A percentile compares a stretch with the other conserved stretches of the same genome.
phyloP scores from a whole-genome alignment of 129 eudicot species.

The Smallanthus sonchifolius region DNA sequence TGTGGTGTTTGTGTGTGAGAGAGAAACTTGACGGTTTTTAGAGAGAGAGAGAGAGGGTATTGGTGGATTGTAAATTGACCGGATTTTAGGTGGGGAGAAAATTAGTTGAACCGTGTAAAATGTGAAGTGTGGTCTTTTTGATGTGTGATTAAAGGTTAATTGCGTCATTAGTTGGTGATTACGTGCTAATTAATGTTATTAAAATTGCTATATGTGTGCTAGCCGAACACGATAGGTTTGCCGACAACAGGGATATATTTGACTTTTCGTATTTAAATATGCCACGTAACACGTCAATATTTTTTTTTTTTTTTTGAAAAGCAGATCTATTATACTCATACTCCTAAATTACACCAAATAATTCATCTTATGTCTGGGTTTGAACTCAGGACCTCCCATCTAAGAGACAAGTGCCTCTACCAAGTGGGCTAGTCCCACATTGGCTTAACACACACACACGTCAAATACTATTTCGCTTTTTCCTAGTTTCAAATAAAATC shows the following conservation, averaged over 20 bases:
- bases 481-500: neutral
- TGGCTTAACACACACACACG: too few relatives aligned
- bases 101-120: neutral
- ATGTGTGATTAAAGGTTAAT: neutral
- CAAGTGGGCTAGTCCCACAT: too few relatives aligned
- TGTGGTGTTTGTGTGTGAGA: slow-evolving; percentile 33
- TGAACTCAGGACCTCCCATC: too few relatives aligned
- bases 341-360: too few relatives aligned
- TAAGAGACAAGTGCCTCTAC: too few relatives aligned
- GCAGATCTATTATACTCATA: too few relatives aligned
- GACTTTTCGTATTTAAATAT: slow-evolving; percentile 4
- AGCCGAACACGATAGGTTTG: neutral
- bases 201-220: neutral
- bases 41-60: slow-evolving; percentile 6
- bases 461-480: neutral
- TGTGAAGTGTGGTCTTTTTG: neutral
- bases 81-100: slow-evolving; percentile 14
- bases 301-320: too few relatives aligned
- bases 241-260: slow-evolving; percentile 18
- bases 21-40: slow-evolving; percentile 13
- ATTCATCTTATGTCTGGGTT: too few relatives aligned
- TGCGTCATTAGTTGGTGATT: neutral
- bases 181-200: neutral
- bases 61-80: slow-evolving; percentile 4
- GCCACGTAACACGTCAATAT: neutral